A percentile compares a stretch with the other conserved stretches of the same genome.
phyloP scores from a whole-genome alignment of 805 yeast genomes.

The Kluyveromyces nonfermentans region DNA sequence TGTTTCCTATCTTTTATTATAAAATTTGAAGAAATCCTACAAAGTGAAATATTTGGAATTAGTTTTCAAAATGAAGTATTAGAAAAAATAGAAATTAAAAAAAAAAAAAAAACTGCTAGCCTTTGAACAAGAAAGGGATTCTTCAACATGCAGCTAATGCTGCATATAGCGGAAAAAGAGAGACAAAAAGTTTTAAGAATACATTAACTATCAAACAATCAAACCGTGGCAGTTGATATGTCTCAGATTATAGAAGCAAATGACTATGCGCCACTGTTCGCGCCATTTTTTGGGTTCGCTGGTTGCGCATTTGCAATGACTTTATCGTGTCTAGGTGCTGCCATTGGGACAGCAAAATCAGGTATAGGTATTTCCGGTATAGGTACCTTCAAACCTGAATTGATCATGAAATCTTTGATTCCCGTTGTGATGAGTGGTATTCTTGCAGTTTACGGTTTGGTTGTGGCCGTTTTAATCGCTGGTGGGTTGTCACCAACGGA shows the following conservation, averaged over 20 bases:
- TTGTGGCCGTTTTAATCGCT: conserved; percentile 91
- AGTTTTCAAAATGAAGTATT: background rate
- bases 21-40: too few relatives aligned
- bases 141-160: background rate
- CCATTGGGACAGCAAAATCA: conserved; percentile 95
- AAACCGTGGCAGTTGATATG: conserved; percentile 1
- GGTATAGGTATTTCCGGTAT: conserved; percentile 98
- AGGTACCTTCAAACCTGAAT: conserved; percentile 94
- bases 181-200: too few relatives aligned
- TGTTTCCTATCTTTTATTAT: too few relatives aligned
- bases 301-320: conserved; percentile 94
- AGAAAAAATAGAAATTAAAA: too few relatives aligned
- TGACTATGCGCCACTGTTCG: conserved; percentile 81
- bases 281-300: conserved; percentile 96
- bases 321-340: conserved; percentile 94
- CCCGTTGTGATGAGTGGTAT: conserved; percentile 99
- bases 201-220: background rate
- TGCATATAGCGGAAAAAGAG: background rate
- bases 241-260: conserved; percentile 30
- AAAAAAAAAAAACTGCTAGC: background rate
- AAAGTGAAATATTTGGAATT: too few relatives aligned
- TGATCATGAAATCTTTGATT: conserved; percentile 88
- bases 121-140: background rate
- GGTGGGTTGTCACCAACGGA: conserved; percentile 75
- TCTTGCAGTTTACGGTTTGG: conserved; percentile 91